These are phyloP conservation scores for Basipetospora chlamydospora DNA, from an alignment of 2,329 filamentous ascomycete species.

Conservation along the genomic window DNA sequence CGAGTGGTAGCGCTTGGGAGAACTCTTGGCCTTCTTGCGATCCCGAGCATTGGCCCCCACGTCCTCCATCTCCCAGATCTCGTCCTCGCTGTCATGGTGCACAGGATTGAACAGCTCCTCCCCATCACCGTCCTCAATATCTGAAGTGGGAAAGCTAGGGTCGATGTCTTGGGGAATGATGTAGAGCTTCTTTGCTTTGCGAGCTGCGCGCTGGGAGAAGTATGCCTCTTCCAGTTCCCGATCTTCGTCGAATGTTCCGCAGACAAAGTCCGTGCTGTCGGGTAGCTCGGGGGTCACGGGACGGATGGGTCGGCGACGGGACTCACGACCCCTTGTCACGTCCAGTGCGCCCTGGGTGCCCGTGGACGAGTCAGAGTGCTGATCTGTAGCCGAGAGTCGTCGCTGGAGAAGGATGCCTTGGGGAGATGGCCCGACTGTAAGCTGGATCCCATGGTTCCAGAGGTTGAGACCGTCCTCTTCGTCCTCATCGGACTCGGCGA, in stretches of 20 bases:
- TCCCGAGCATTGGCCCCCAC: constrained; percentile 45
- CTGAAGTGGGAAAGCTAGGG: constrained; percentile 89
- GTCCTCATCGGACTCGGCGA: constrained; percentile 53
- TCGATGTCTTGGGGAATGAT: constrained; percentile 92
- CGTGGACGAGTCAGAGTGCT: constrained; percentile 47
- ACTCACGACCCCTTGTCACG: constrained; percentile 9
- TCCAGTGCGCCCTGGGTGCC: constrained; percentile 27
- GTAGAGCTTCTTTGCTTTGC: constrained; percentile 67
- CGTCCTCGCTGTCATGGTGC: constrained; percentile 51
- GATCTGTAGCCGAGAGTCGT: constrained; percentile 14
- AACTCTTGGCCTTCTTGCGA: constrained; percentile 30
- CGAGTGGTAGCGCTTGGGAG: constrained; percentile 21
- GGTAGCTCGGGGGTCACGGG: constrained; percentile 69
- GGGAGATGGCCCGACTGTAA: constrained; percentile 20
- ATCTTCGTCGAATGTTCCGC: constrained; percentile 91
- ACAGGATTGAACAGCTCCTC: constrained; percentile 46
- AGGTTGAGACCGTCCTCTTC: constrained; percentile 47
- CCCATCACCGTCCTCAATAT: constrained; percentile 74
- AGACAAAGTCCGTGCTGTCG: constrained; percentile 98
- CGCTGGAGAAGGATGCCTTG: neutral
- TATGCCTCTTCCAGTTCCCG: constrained; percentile 89
- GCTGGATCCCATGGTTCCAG: constrained; percentile 28
- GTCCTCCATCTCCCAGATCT: constrained; percentile 56
- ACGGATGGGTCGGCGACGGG: constrained; percentile 32
- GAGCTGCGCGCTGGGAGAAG: constrained; percentile 67